Base-by-base conservation (phyloP, 805 yeast genomes). In the Ogataea dorogensis region DNA sequence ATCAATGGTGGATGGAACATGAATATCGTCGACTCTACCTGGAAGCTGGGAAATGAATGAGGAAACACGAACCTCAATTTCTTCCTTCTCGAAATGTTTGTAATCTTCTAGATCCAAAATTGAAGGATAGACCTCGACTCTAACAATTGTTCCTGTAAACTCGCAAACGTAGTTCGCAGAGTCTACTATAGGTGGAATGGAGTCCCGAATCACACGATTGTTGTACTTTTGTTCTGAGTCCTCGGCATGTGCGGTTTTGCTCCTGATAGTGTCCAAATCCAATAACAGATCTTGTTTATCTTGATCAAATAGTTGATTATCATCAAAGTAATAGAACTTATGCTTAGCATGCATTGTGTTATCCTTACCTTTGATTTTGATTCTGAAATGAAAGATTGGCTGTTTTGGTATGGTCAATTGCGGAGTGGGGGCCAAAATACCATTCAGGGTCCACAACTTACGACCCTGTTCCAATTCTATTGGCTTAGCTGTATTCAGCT, bases 81-180 rank as follows among this genome's bases (percentile, higher is more conserved):
- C 65, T 2, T 65, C 71, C 3, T 63, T 59, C 20, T 74, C 73
- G 43, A 73, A 72, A 10, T 72, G 67, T 3, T 51, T 53, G 21
- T 74, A 57, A 32, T 81, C 82, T 1, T 64, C 68, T 1, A 47
- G 44, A 5, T 64, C 43, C 43, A 86, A 71, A 42, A 77, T 79
- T 1, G 75, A 71, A 11, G 61, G 57, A 29, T 68, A 73, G 0
- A 82, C 60, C 44, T 77, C 75, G 11, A 80, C 68, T 40, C 82
- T 57, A 12, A 83, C 30, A n/a, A 72, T 42, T 11, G 64, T 69
- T 23, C 70, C 67, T 0, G 78, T 68, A 18, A 61, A 61, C 15
- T 63, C 53, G 24, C 76, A 71, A 1, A 71, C 66, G 49, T 58
- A 75, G 9, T 67, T 68, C 2, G 73, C 75, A 13, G 70, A 59